phyloP scores from a whole-genome alignment of 768 basidiomycete species.

The Tricholoma terreum region DNA sequence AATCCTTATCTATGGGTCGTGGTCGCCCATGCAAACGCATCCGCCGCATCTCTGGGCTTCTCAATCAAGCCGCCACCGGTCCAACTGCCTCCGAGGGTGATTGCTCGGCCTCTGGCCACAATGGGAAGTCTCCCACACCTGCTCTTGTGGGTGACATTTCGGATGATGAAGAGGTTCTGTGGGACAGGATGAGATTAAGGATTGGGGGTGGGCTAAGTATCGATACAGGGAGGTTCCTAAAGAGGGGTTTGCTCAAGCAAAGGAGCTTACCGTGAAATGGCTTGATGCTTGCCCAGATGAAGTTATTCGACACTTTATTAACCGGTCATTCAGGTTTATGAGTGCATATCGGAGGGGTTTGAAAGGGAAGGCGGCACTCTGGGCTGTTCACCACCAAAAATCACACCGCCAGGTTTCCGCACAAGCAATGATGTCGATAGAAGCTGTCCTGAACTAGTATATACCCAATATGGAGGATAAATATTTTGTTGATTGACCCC shows the following conservation, averaged over 20 bases:
- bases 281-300: slow-evolving; percentile 32
- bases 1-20: too few species aligned
- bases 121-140: too few species aligned
- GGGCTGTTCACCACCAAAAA: slow-evolving; percentile 32
- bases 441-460: slow-evolving; percentile 5
- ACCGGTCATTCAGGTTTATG: slow-evolving; percentile 26
- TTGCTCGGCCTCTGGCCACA: too few species aligned
- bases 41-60: too few species aligned
- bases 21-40: too few species aligned
- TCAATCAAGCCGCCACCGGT: too few species aligned
- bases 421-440: slow-evolving; percentile 24
- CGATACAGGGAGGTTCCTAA: slow-evolving; percentile 24
- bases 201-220: slow-evolving; percentile 31
- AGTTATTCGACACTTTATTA: slow-evolving; percentile 27
- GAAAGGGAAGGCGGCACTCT: slow-evolving; percentile 31
- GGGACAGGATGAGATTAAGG: background rate
- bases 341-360: slow-evolving; percentile 28
- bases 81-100: too few species aligned
- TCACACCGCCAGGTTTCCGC: slow-evolving; percentile 22
- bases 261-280: slow-evolving; percentile 11
- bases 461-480: background rate
- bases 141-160: too few species aligned
- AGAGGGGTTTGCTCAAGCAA: slow-evolving; percentile 24
- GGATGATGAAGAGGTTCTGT: too few species aligned
- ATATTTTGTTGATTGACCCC: background rate